phyloP scores from a whole-genome alignment of 805 yeast genomes.

The Candida glaebosa region DNA sequence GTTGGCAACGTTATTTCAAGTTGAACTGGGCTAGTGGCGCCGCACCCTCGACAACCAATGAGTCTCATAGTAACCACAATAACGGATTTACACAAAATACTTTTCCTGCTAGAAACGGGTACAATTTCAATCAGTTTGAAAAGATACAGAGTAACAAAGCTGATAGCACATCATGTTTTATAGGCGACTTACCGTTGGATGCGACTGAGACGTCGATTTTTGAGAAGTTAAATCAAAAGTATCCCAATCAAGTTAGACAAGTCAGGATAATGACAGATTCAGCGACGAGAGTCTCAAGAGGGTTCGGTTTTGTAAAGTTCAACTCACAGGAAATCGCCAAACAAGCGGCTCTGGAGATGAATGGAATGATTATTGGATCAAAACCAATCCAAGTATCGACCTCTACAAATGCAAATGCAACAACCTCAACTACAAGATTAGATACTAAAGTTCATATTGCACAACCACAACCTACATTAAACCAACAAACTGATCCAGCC shows the following conservation, averaged over 20 bases:
- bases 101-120: neutral
- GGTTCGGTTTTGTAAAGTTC: conserved; percentile 89
- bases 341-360: conserved; percentile 76
- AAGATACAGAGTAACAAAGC: conserved; percentile 4
- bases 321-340: conserved; percentile 61
- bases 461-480: conserved; percentile 53
- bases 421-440: conserved; percentile 13
- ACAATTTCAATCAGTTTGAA: conserved; percentile 2
- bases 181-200: conserved; percentile 78
- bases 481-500: conserved; percentile 72
- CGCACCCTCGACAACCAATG: conserved; percentile 11
- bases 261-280: conserved; percentile 80
- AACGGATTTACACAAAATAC: conserved; percentile 1
- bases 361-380: conserved; percentile 67
- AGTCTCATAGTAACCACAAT: neutral
- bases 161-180: conserved; percentile 45
- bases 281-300: conserved; percentile 65
- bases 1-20: conserved; percentile 57
- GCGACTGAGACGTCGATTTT: conserved; percentile 64
- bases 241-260: conserved; percentile 63
- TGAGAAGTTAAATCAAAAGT: conserved; percentile 64
- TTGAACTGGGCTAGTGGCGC: conserved; percentile 77
- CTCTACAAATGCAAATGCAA: conserved; percentile 25
- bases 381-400: conserved; percentile 71
- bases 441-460: conserved; percentile 19